These are phyloP conservation scores for Ustilago curta DNA, from an alignment of 1,284 basidiomycete species.

Conservation along the genomic window DNA sequence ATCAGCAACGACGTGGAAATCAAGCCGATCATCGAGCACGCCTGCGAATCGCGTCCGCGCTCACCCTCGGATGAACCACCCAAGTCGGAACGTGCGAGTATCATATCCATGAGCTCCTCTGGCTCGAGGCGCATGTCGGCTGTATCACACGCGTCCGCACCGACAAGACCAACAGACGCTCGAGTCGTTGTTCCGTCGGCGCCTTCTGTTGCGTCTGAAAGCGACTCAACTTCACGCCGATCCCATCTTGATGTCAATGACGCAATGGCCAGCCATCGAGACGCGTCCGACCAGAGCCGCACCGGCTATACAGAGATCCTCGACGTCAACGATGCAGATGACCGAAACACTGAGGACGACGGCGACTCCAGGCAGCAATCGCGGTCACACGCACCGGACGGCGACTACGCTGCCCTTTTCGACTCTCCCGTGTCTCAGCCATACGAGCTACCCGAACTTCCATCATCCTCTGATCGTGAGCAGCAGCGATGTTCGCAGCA, in stretches of 20 bases:
- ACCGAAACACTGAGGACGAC: slow-evolving; percentile 21
- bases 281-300: slow-evolving; percentile 17
- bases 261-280: slow-evolving; percentile 11
- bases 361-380: slow-evolving; percentile 15
- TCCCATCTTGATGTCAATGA: slow-evolving; percentile 20
- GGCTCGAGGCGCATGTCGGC: slow-evolving; percentile 13
- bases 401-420: slow-evolving; percentile 37
- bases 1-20: background rate
- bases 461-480: background rate
- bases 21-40: background rate
- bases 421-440: slow-evolving; percentile 13
- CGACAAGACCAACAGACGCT: background rate
- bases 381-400: slow-evolving; percentile 24
- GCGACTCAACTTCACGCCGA: slow-evolving; percentile 17
- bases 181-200: background rate
- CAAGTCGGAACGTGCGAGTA: slow-evolving; percentile 28
- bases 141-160: slow-evolving; percentile 1
- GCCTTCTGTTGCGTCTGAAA: slow-evolving; percentile 9
- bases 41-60: slow-evolving; percentile 4
- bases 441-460: background rate
- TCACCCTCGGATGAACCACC: slow-evolving; percentile 26
- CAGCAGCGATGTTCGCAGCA: slow-evolving; percentile 2
- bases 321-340: slow-evolving; percentile 20
- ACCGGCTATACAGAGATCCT: slow-evolving; percentile 37
- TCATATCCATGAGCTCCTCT: slow-evolving; percentile 27